Evolutionary conservation across 2,329 filamentous ascomycete species (phyloP).

Genomic region (Colletotrichum sp.): DNA sequence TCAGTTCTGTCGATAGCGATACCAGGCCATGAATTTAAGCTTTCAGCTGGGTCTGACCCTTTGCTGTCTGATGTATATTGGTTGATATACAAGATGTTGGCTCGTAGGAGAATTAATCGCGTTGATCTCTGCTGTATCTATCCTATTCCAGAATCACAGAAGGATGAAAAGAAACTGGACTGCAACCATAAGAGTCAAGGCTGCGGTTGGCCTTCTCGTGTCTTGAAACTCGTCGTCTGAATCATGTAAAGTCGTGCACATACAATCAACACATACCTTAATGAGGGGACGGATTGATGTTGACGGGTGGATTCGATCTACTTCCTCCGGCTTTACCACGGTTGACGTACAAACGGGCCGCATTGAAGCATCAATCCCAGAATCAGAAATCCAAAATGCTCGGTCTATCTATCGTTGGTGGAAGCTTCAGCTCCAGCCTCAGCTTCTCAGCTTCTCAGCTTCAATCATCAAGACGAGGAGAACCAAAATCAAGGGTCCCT

Average conservation of each 20-base stretch:
- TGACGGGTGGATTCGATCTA: neutral
- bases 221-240: neutral
- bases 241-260: neutral
- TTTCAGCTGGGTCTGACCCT: neutral
- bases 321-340: neutral
- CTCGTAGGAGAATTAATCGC: neutral
- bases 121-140: neutral
- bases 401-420: neutral
- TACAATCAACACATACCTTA: neutral
- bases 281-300: neutral
- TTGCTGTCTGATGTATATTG: neutral
- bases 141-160: neutral
- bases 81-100: neutral
- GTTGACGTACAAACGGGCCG: neutral
- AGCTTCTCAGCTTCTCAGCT: neutral
- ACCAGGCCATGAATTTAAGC: neutral
- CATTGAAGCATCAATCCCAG: neutral
- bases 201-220: neutral
- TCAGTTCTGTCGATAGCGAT: neutral
- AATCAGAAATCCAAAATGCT: neutral
- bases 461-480: neutral
- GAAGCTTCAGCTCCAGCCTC: neutral
- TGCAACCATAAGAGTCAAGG: neutral
- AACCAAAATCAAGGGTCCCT: neutral
- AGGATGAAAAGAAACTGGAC: neutral